Base-by-base conservation (phyloP, 2,329 filamentous ascomycete species). In the Colletotrichum endophyticum region DNA sequence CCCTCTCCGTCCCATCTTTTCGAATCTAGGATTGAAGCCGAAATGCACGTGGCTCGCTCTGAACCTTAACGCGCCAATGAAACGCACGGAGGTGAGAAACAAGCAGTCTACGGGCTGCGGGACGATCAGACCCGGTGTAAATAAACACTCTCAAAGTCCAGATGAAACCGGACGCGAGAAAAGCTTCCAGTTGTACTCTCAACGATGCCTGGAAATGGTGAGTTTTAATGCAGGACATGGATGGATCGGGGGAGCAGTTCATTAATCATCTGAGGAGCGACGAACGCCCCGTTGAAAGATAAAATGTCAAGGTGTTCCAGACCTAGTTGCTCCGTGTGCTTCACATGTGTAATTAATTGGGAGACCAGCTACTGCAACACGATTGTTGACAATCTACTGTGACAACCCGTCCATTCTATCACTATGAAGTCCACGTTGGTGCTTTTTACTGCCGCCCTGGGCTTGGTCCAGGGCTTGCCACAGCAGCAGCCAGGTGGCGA, bases 361-460 rank as follows among this genome's bases (percentile, higher is more conserved):
- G 59, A 0, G 7, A 25, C 2, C n/a, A 4, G 19, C 16, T 30
- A 9, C 1, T 22, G 0, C 8, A 34, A 13, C 0, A 22, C 2
- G 0, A 22, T 49, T 0, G n/a, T 22, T 0, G n/a, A 49, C 6
- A 13, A 0, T 8, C 0, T 3, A 28, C 25, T 3, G 56, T 4
- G 8, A 4, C 0, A 2, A 30, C 0, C 0, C n/a, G 4, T 5
- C 11, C 11, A 49, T 0, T 7, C 11, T 22, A 1, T 49, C 44
- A 49, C 44, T 2, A 64, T 64, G 62, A 64, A 1, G 32, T 6
- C 22, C 16, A 13, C 27, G 3, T 3, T 63, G 27, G 25, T 62
- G 6, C 8, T 49, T 7, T 11, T 70, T 0, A 39, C 28, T 8
- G 6, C 62, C 1, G 22, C 4, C 9, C 25, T 61, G 12, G 27